Evolutionary conservation across 257 asterid genomes (phyloP).

Genomic region (Cinchona pubescens): DNA sequence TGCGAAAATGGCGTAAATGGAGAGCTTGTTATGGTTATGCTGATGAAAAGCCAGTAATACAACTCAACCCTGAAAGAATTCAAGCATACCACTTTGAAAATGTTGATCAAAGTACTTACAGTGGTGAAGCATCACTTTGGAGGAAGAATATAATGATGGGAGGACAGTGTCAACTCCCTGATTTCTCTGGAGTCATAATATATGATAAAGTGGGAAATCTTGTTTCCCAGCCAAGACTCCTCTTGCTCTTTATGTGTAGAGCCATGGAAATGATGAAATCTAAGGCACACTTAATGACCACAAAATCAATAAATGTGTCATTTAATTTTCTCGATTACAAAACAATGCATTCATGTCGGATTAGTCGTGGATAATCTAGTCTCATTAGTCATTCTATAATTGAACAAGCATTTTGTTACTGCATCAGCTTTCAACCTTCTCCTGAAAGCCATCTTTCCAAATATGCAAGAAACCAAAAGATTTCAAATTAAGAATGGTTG

Average conservation of each 20-base stretch:
- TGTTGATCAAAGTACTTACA: slow-evolving; percentile 38
- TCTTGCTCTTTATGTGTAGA: slow-evolving; percentile 40
- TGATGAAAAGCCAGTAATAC: slow-evolving; percentile 61
- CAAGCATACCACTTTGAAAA: slow-evolving; percentile 40
- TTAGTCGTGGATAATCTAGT: background rate
- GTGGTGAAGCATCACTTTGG: slow-evolving; percentile 65
- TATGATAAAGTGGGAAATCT: slow-evolving; percentile 61
- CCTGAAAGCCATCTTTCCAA: background rate
- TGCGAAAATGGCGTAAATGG: slow-evolving; percentile 54
- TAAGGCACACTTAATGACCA: background rate
- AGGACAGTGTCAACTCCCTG: slow-evolving; percentile 79
- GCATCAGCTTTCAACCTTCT: background rate
- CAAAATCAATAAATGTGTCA: background rate
- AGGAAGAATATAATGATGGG: slow-evolving; percentile 79
- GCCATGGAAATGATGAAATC: slow-evolving; percentile 43
- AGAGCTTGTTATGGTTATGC: slow-evolving; percentile 48
- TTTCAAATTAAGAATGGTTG: no score
- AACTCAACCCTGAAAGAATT: slow-evolving; percentile 49
- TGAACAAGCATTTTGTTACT: background rate
- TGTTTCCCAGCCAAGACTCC: slow-evolving; percentile 35
- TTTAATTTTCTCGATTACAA: background rate
- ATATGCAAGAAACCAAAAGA: background rate
- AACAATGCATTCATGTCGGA: background rate
- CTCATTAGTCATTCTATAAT: background rate
- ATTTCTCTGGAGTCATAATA: slow-evolving; percentile 73